Base-by-base conservation (phyloP, 129 eudicot genomes). In the Ambrosia trifida region DNA sequence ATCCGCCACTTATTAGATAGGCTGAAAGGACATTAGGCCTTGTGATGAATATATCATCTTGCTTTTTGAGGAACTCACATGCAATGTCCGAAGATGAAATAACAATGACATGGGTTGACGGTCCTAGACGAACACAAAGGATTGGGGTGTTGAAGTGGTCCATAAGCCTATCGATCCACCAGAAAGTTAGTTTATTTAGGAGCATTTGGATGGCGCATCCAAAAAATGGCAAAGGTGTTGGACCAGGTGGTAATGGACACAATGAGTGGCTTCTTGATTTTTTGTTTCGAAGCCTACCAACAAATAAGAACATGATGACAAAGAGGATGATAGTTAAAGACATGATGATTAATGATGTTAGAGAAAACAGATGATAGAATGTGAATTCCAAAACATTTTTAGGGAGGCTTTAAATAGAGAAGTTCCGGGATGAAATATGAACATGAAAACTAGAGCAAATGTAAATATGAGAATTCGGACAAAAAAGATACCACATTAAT, bases 231-330 rank as follows among this genome's bases (percentile, higher is more conserved):
- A 30, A 76, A 24, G 77, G 53, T 2, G n/a, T 70, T 10, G 87
- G 87, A 9, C 87, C 83, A 4, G 83, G 86, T 9, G 86, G 86
- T 59, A 79, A 81, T 8, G 72, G 79, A 7, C 19, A 40, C 44
- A 10, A 28, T 41, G 18, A 54, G 7, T 44, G 46, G 14, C 18
- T 44, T 30, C 20, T 2, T 11, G 41, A 28, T 18, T 24, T 40
- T 10, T 40, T 40, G 44, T 40, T 6, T 40, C 5, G 44, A 40
- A 40, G 9, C 44, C 44, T 40, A 33, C 24, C 44, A 33, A 36
- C 44, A 16, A 40, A 11, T 1, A 65, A 16, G 7, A 65, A 43
- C 11, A 17, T 64, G 35, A 64, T 20, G 36, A n/a, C n/a, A 5
- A 58, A 7, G 64, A 40, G 9, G 44, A 40, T 40, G 10, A 40